Base-by-base conservation (phyloP, 108 stramenopile species). In the Seminavis robusta region DNA sequence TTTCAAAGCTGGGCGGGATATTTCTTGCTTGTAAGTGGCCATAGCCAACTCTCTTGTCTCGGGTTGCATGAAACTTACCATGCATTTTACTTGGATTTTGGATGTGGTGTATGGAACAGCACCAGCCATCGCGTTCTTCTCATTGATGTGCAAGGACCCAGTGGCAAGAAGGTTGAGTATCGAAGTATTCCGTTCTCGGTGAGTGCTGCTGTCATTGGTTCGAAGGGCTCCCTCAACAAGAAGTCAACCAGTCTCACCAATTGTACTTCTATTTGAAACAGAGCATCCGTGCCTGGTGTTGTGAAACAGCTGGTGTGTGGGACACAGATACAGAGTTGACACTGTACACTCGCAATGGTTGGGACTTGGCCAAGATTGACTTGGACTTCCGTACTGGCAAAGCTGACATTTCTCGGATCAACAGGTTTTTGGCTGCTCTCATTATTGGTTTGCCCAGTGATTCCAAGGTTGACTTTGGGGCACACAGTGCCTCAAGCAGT, bases 1-100 rank as follows among this genome's bases (percentile, higher is more conserved):
- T 1, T 86, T 83, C 76, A 80, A 81, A 51, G 59, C 76, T 38
- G 85, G 81, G n/a, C 73, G 81, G 16, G 85, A 86, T 63, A 65
- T 71, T 8, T 23, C 77, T 21, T 64, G 74, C 9, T 67, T 86
- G n/a, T n/a, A n/a, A n/a, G n/a, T n/a, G n/a, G n/a, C n/a, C n/a
- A n/a, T n/a, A n/a, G n/a, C n/a, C n/a, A n/a, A n/a, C n/a, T n/a
- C n/a, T n/a, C n/a, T n/a, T n/a, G n/a, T n/a, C n/a, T n/a, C n/a
- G n/a, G n/a, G n/a, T n/a, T n/a, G n/a, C n/a, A n/a, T n/a, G n/a
- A n/a, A n/a, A n/a, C n/a, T n/a, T n/a, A n/a, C n/a, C n/a, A n/a
- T n/a, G n/a, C n/a, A n/a, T n/a, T n/a, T n/a, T n/a, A n/a, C n/a
- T n/a, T n/a, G n/a, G n/a, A n/a, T n/a, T n/a, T n/a, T n/a, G n/a